A percentile compares a stretch with the other conserved stretches of the same genome.
phyloP scores from a whole-genome alignment of 139 green algal species.

The Asterochloris sp. region DNA sequence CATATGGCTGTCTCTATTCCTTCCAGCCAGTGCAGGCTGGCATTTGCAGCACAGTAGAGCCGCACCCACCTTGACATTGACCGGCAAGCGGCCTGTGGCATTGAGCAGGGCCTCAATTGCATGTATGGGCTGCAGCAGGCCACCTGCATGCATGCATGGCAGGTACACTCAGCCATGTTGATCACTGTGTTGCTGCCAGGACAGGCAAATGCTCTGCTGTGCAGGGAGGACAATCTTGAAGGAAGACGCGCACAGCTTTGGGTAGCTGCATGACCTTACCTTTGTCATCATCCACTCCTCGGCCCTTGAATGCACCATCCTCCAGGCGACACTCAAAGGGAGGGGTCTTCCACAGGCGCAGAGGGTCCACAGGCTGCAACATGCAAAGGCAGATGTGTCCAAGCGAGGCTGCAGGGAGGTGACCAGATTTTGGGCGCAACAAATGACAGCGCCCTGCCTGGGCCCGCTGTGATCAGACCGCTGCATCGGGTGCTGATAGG shows the following conservation, averaged over 20 bases:
- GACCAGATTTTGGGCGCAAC: background rate
- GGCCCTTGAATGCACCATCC: conserved; percentile 44
- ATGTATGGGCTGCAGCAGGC: conserved; percentile 22
- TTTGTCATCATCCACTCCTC: conserved; percentile 64
- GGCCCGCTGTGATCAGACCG: background rate
- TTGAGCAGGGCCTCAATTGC: conserved; percentile 40
- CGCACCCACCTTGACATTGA: conserved; percentile 51
- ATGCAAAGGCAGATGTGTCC: conserved; percentile 34
- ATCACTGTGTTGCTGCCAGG: too few species aligned
- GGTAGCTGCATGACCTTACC: conserved; percentile 43
- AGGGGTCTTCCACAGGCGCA: conserved; percentile 45
- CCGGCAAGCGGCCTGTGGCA: conserved; percentile 21
- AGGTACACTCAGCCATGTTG: too few species aligned
- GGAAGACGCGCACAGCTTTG: conserved; percentile 31
- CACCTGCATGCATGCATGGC: background rate
- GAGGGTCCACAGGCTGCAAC: conserved; percentile 64
- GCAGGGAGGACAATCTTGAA: background rate
- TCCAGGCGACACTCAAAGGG: conserved; percentile 44
- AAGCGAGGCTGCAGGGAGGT: background rate
- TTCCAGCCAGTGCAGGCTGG: too few species aligned
- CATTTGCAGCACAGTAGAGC: background rate
- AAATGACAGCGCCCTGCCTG: background rate
- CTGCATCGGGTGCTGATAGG: background rate
- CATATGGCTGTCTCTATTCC: too few species aligned
- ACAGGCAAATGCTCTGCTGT: background rate